phyloP scores from a whole-genome alignment of 202 grass and related monocot species.

The Carex arenaria region DNA sequence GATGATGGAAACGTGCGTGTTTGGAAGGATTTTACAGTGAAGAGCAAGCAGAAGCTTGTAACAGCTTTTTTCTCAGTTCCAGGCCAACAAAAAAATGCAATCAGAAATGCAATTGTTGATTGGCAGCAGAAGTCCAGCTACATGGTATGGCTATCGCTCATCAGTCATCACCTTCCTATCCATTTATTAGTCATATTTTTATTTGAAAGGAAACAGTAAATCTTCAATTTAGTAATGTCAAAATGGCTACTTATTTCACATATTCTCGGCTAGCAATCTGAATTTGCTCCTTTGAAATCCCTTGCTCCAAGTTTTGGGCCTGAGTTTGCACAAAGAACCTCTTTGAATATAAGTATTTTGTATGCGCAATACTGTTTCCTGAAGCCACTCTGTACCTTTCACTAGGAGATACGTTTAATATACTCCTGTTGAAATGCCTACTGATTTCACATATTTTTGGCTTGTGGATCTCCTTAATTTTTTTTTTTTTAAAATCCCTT shows the following conservation, averaged over 20 bases:
- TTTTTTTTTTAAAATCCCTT: not conserved
- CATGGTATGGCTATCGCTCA: slow-evolving; percentile 50
- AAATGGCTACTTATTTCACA: slow-evolving; percentile 1
- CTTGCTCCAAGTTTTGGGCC: not conserved
- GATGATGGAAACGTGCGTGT: slow-evolving; percentile 93
- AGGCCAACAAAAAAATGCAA: slow-evolving; percentile 45
- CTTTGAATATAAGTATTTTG: not conserved
- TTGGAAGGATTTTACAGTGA: slow-evolving; percentile 85
- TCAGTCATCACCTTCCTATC: not conserved
- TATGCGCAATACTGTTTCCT: not conserved
- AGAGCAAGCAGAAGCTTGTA: slow-evolving; percentile 76
- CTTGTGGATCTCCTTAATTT: not conserved
- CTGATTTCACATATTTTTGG: not conserved
- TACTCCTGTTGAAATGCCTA: not conserved
- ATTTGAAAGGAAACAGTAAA: not conserved
- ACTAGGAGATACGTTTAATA: not conserved
- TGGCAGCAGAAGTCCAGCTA: slow-evolving; percentile 97
- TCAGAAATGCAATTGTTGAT: slow-evolving; percentile 60
- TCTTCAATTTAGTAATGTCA: not conserved
- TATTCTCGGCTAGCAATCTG: not conserved
- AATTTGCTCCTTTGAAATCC: not conserved
- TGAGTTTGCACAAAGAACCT: not conserved
- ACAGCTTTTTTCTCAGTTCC: slow-evolving; percentile 91
- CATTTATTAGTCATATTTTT: not conserved
- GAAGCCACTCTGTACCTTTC: not conserved